phyloP scores from a whole-genome alignment of 2,329 filamentous ascomycete genomes.

The Cryphonectria nitschkei region DNA sequence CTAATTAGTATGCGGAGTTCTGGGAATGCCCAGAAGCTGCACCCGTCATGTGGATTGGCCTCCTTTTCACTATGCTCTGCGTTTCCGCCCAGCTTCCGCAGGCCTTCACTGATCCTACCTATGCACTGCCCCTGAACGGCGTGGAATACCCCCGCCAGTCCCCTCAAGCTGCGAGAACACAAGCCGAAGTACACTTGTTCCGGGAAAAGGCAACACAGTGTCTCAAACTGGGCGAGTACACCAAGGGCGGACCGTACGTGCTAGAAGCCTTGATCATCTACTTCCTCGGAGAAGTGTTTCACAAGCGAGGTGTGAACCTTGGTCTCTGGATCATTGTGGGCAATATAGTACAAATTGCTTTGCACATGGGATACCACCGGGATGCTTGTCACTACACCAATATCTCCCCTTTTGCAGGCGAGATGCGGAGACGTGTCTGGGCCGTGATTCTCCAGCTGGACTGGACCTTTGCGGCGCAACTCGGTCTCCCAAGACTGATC shows the following conservation, averaged over 20 bases:
- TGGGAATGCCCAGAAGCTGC: conserved; percentile 44
- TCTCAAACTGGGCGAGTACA: conserved; percentile 44
- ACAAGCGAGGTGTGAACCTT: conserved; percentile 37
- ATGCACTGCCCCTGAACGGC: not conserved
- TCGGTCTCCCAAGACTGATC: conserved; percentile 50
- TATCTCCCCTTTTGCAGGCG: conserved; percentile 47
- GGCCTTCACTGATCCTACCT: conserved; percentile 16
- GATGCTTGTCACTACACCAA: conserved; percentile 46
- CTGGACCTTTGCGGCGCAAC: conserved; percentile 44
- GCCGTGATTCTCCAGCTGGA: conserved; percentile 46
- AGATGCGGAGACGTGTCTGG: conserved; percentile 51
- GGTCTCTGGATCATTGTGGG: conserved; percentile 43
- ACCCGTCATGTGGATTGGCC: conserved; percentile 48
- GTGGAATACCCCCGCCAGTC: not conserved
- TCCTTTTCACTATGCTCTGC: conserved; percentile 51
- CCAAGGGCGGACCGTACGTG: conserved; percentile 47
- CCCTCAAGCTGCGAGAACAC: not conserved
- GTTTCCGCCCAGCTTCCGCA: conserved; percentile 39
- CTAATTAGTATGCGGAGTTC: conserved; percentile 46
- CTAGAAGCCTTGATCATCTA: conserved; percentile 45
- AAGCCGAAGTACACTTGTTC: conserved; percentile 21
- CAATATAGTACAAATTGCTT: conserved; percentile 39
- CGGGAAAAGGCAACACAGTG: conserved; percentile 43
- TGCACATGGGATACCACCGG: conserved; percentile 49
- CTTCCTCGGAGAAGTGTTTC: conserved; percentile 38